phyloP scores from a whole-genome alignment of 176 grass and related monocot genomes.

The Chloris gayana region DNA sequence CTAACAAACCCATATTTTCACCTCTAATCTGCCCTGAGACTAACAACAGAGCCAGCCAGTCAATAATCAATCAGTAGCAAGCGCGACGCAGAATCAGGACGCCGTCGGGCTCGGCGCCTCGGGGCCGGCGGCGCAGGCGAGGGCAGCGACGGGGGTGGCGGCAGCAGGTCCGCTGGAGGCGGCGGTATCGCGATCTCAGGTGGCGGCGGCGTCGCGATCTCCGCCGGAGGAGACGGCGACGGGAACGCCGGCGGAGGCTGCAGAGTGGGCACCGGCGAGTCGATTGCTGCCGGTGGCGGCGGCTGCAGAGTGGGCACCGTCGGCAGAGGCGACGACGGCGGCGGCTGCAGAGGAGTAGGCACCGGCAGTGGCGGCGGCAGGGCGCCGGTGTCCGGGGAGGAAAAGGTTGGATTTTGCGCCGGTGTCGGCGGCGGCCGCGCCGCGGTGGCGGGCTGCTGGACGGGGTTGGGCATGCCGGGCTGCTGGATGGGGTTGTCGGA shows the following conservation, averaged over 20 bases:
- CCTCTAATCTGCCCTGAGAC: slow-evolving; percentile 8
- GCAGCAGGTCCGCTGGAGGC: neutral
- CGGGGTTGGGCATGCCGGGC: slow-evolving; percentile 38
- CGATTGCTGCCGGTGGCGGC: neutral
- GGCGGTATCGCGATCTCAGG: too few species aligned
- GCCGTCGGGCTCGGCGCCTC: slow-evolving; percentile 39
- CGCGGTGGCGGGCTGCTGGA: slow-evolving; percentile 21
- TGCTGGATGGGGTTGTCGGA: slow-evolving; percentile 27
- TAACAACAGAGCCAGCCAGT: neutral
- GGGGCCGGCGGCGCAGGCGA: slow-evolving; percentile 18
- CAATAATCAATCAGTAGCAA: too few species aligned
- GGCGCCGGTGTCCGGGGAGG: slow-evolving; percentile 18
- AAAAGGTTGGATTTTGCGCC: slow-evolving; percentile 33
- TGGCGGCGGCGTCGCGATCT: too few species aligned
- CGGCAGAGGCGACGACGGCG: neutral
- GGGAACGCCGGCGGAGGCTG: neutral
- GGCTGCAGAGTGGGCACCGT: neutral
- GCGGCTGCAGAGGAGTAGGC: neutral
- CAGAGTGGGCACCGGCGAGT: neutral
- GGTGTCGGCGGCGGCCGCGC: slow-evolving; percentile 13
- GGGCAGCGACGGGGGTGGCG: neutral
- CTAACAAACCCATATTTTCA: neutral
- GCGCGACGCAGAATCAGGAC: slow-evolving; percentile 5
- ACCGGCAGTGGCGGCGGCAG: slow-evolving; percentile 8
- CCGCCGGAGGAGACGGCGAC: slow-evolving; percentile 4